Percentiles rank a stretch among this genome's conserved stretches.
phyloP scores from a whole-genome alignment of 78 protist species.

The Pigoraptor vietnamica region DNA sequence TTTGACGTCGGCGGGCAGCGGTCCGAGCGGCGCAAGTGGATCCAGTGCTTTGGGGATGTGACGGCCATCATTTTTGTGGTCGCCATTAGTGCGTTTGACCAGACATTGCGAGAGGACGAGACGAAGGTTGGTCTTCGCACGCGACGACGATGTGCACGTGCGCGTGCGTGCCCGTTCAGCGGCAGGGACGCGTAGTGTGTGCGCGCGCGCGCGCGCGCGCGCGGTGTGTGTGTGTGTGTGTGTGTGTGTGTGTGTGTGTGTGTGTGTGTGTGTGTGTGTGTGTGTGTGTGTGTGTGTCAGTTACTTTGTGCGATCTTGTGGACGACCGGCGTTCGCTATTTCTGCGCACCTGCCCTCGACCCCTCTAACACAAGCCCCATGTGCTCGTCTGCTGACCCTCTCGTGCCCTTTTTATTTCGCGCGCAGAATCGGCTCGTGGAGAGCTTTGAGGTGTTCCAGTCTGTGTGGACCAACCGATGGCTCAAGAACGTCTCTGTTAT shows the following conservation, averaged over 20 bases:
- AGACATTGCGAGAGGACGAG: conserved; percentile 44
- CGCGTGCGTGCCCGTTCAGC: background rate
- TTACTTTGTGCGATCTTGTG: too few relatives aligned
- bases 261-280: too few relatives aligned
- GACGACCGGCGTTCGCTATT: too few relatives aligned
- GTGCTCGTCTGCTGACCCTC: too few relatives aligned
- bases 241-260: background rate
- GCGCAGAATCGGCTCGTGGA: conserved; percentile 41
- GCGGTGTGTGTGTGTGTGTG: too few relatives aligned
- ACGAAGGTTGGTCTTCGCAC: background rate
- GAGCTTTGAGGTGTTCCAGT: conserved; percentile 25
- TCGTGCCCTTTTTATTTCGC: too few relatives aligned
- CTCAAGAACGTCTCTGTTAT: conserved; percentile 11
- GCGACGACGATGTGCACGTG: background rate
- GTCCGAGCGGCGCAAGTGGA: conserved; percentile 75
- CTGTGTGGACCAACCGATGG: conserved; percentile 28
- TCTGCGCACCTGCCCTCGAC: too few relatives aligned
- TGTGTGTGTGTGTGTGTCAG: too few relatives aligned
- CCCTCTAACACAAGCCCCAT: too few relatives aligned
- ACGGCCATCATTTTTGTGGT: conserved; percentile 48
- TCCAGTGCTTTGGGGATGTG: conserved; percentile 59
- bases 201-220: too few relatives aligned
- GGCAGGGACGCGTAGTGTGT: too few relatives aligned
- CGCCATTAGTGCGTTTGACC: conserved; percentile 32
- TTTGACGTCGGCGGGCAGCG: conserved; percentile 83